phyloP scores from a whole-genome alignment of 1,139 yeast genomes.

The Diutina pseudorugosa region DNA sequence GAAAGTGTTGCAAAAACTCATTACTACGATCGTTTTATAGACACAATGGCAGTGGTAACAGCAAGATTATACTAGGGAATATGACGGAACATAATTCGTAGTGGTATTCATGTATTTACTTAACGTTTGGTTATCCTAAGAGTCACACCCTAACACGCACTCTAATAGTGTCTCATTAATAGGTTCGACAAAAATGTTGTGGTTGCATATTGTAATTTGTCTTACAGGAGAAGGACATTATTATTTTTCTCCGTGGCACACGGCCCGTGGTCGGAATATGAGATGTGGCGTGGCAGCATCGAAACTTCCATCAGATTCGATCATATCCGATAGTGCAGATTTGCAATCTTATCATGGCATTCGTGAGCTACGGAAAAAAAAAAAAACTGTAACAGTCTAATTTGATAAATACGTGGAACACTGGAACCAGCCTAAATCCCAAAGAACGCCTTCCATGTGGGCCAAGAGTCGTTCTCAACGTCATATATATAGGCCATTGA shows the following conservation, averaged over 20 bases:
- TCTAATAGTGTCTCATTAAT: no score
- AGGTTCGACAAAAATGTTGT: not conserved
- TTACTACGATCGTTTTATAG: not conserved
- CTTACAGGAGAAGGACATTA: not conserved
- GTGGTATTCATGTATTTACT: not conserved
- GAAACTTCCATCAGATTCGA: not conserved
- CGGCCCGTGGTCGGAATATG: not conserved
- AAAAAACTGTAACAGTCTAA: not conserved
- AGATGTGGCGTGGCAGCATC: not conserved
- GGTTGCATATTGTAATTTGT: not conserved
- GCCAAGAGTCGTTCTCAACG: constrained; percentile 32
- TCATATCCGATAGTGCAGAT: not conserved
- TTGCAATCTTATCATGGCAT: not conserved
- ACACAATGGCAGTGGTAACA: not conserved
- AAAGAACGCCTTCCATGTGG: constrained; percentile 30
- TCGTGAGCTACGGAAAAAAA: not conserved
- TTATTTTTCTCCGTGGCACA: not conserved
- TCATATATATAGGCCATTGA: constrained; percentile 68
- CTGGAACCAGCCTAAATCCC: constrained; percentile 11
- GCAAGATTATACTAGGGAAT: not conserved
- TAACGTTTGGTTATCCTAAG: no score
- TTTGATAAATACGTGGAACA: not conserved
- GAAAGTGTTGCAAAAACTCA: not conserved
- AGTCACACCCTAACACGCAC: not conserved
- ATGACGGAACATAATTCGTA: not conserved